Evolutionary conservation across 495 filamentous ascomycete genomes (phyloP).

Genomic region (Neurospora sp.): DNA sequence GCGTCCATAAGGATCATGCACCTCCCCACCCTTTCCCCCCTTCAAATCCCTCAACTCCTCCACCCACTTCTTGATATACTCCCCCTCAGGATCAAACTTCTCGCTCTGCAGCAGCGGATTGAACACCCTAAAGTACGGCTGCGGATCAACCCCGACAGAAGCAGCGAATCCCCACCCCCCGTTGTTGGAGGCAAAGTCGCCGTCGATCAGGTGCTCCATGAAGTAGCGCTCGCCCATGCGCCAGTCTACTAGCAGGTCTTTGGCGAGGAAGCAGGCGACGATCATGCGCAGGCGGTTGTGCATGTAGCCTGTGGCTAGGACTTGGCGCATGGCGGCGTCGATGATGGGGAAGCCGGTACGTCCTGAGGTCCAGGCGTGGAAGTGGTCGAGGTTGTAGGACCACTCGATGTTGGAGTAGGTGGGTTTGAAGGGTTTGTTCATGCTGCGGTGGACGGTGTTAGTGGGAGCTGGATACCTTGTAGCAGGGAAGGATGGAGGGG

Average conservation of each 20-base stretch:
- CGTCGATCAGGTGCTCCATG: conserved; percentile 82
- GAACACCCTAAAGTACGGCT: conserved; percentile 88
- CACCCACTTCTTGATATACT: conserved; percentile 65
- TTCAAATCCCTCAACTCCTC: conserved; percentile 52
- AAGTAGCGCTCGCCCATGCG: conserved; percentile 81
- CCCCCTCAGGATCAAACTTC: conserved; percentile 62
- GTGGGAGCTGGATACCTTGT: background rate
- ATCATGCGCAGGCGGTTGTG: conserved; percentile 89
- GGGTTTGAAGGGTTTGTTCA: conserved; percentile 90
- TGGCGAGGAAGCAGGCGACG: conserved; percentile 75
- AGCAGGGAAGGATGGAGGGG: background rate
- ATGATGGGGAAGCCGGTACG: conserved; percentile 79
- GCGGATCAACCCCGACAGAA: conserved; percentile 76
- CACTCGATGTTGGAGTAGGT: conserved; percentile 75
- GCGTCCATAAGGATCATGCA: conserved; percentile 72
- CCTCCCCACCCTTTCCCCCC: conserved; percentile 26
- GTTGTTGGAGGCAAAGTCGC: conserved; percentile 88
- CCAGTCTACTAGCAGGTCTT: conserved; percentile 86
- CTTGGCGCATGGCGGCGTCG: conserved; percentile 86
- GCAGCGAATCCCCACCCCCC: conserved; percentile 85
- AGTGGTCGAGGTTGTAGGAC: conserved; percentile 61
- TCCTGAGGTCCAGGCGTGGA: conserved; percentile 67
- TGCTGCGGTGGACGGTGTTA: too few species aligned
- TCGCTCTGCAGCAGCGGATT: conserved; percentile 81
- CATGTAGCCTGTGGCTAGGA: conserved; percentile 65